phyloP scores from a whole-genome alignment of 495 filamentous ascomycete genomes.

The Clavariopsis aquatica region DNA sequence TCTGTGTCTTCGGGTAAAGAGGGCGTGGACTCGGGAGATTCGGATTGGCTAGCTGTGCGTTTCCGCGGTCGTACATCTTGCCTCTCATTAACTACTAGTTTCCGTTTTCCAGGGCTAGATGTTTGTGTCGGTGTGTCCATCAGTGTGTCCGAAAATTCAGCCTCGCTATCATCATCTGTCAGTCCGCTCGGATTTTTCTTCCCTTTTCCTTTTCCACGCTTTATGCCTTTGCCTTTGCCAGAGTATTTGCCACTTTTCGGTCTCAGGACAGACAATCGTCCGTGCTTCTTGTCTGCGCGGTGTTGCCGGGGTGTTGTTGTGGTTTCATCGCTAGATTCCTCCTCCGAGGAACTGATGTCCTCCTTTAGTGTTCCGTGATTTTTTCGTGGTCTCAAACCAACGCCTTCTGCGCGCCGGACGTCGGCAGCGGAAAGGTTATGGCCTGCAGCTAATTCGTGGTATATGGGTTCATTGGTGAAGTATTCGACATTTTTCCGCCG shows the following conservation, averaged over 20 bases:
- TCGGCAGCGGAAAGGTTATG: conserved; percentile 26
- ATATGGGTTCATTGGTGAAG: conserved; percentile 26
- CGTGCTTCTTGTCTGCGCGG: conserved; percentile 12
- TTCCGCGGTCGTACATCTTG: conserved; percentile 14
- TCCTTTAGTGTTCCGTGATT: conserved; percentile 18
- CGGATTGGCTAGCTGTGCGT: conserved; percentile 21
- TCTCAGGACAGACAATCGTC: conserved; percentile 50
- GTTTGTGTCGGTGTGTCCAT: conserved; percentile 45
- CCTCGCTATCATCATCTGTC: conserved; percentile 20
- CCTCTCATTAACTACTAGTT: conserved; percentile 1
- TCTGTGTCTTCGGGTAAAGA: conserved; percentile 10
- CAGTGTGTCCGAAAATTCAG: not conserved
- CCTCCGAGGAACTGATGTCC: conserved; percentile 6
- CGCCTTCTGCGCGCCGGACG: conserved; percentile 13
- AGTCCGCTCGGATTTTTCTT: conserved; percentile 12
- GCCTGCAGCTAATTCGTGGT: conserved; percentile 21
- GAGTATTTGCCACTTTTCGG: conserved; percentile 53
- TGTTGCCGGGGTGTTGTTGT: conserved; percentile 13
- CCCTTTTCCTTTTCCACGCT: conserved; percentile 24
- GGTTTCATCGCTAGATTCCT: not conserved
- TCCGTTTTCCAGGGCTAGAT: conserved; percentile 50
- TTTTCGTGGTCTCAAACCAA: conserved; percentile 28
- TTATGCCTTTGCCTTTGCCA: conserved; percentile 48
- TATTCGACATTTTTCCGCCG: conserved; percentile 12
- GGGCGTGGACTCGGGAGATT: conserved; percentile 1